Conservation (phyloP, 345 rosid species). For the Gossypium mustelinum region DNA sequence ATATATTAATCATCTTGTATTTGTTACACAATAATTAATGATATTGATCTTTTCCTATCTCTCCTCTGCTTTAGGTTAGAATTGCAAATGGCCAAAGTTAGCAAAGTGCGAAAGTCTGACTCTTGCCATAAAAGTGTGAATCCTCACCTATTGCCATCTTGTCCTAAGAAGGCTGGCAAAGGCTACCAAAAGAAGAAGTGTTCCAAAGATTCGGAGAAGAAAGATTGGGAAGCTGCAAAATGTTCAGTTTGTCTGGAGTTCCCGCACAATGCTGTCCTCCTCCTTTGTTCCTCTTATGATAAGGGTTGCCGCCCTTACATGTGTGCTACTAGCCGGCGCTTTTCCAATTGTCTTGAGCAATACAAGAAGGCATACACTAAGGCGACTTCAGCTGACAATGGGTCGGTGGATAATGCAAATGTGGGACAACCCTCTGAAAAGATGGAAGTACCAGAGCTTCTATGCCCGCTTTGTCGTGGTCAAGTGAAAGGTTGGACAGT, state of each 20-base stretch:
- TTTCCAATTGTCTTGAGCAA: constrained; percentile 82
- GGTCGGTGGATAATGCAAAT: constrained; percentile 22
- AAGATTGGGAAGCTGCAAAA: constrained; percentile 60
- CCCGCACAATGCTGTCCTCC: constrained; percentile 87
- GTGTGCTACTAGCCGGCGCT: constrained; percentile 84
- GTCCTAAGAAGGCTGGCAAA: constrained; percentile 34
- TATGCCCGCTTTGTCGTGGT: constrained; percentile 84
- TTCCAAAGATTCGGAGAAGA: constrained; percentile 40
- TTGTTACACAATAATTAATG: neutral
- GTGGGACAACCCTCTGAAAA: constrained; percentile 26
- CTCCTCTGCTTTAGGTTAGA: constrained; percentile 19
- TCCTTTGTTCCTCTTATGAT: constrained; percentile 72
- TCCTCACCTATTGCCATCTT: constrained; percentile 34
- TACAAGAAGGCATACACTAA: constrained; percentile 72
- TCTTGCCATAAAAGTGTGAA: constrained; percentile 19
- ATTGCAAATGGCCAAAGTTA: constrained; percentile 52
- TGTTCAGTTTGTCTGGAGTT: constrained; percentile 77
- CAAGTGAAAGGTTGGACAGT: constrained; percentile 95
- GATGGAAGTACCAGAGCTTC: constrained; percentile 55
- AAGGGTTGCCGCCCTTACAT: constrained; percentile 93
- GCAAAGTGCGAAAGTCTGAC: constrained; percentile 33
- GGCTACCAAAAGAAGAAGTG: constrained; percentile 26
- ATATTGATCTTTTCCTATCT: neutral
- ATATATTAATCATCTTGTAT: constrained; percentile 11
- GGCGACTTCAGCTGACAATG: constrained; percentile 31